Evolutionary conservation across 2,329 filamentous ascomycete species (phyloP).

Genomic region (Tolypocladium tundrense): DNA sequence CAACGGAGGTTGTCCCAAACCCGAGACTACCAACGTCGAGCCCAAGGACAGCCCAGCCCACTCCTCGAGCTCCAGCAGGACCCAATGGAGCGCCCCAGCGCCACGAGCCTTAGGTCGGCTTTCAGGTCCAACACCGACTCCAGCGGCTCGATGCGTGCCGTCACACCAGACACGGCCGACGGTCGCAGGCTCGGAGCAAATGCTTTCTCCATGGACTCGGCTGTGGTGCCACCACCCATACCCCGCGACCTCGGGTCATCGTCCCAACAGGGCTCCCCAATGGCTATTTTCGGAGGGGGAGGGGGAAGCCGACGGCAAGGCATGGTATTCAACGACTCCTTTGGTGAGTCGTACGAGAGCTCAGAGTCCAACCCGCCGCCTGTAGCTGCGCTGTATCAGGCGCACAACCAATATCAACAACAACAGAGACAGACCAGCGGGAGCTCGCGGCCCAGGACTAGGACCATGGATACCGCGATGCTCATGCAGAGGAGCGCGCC

Average conservation of each 20-base stretch:
- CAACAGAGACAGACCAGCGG: conserved; percentile 21
- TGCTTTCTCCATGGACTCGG: conserved; percentile 10
- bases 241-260: conserved; percentile 11
- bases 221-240: conserved; percentile 5
- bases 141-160: conserved; percentile 46
- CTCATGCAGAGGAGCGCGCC: conserved; percentile 32
- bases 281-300: conserved; percentile 22
- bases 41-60: not conserved
- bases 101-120: conserved; percentile 22
- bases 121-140: conserved; percentile 18
- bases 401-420: conserved; percentile 7
- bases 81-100: conserved; percentile 18
- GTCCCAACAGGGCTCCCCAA: conserved; percentile 22
- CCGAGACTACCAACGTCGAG: conserved; percentile 10
- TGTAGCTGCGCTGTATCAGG: conserved; percentile 1
- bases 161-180: conserved; percentile 52
- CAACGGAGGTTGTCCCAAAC: conserved; percentile 20
- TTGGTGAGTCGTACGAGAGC: conserved; percentile 39
- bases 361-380: conserved; percentile 26
- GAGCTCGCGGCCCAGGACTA: conserved; percentile 40
- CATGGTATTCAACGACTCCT: conserved; percentile 49
- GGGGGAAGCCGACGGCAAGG: conserved; percentile 42
- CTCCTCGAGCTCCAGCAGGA: not conserved
- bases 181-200: conserved; percentile 15
- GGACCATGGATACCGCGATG: conserved; percentile 47